phyloP scores from a whole-genome alignment of 257 asterid species.

The Gentiana dahurica region DNA sequence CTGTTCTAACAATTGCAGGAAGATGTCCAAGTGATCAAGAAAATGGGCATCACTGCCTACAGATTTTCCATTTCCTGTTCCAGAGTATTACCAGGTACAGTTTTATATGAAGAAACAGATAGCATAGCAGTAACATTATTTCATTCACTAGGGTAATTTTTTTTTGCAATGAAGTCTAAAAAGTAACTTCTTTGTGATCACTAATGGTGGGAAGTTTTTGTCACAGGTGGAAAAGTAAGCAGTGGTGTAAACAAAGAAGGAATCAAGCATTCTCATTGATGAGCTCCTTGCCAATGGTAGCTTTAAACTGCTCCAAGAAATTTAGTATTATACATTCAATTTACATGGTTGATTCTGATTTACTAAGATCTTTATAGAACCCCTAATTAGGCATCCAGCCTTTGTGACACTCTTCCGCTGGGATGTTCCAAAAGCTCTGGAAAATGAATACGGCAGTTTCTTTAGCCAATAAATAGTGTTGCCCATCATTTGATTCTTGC shows the following conservation, averaged over 20 bases:
- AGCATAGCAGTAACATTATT: too few species aligned
- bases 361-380: too few species aligned
- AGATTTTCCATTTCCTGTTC: conserved; percentile 7
- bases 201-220: not conserved
- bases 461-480: conserved; percentile 6
- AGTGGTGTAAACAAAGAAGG: conserved; percentile 1
- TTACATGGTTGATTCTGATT: too few species aligned
- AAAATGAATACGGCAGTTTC: not conserved
- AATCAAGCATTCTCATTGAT: not conserved
- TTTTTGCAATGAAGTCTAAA: too few species aligned
- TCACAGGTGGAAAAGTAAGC: not conserved
- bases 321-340: too few species aligned
- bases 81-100: conserved; percentile 1
- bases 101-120: not conserved
- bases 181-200: not conserved
- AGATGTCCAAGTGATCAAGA: not conserved
- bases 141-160: too few species aligned
- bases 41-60: not conserved
- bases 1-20: not conserved
- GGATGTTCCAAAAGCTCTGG: not conserved
- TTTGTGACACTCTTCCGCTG: conserved; percentile 8
- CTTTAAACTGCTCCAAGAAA: not conserved
- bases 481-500: conserved; percentile 38
- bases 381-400: conserved; percentile 7
- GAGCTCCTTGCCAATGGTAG: not conserved